phyloP scores from a whole-genome alignment of 331 rosid genomes.

The Dryas integrifolia region DNA sequence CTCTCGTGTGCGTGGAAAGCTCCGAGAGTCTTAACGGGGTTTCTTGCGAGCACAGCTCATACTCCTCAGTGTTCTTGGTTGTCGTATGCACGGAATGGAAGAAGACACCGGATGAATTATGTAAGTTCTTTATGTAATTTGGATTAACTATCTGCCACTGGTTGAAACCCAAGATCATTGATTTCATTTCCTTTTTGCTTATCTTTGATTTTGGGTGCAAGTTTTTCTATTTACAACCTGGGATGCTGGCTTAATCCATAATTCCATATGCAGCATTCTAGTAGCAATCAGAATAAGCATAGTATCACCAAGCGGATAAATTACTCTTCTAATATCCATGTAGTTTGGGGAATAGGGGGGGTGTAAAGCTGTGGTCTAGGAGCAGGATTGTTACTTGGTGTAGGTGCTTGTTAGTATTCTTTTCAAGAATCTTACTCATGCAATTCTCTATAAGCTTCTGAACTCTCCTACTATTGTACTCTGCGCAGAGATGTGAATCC shows the following conservation, averaged over 20 bases:
- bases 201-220: neutral
- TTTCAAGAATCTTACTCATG: neutral
- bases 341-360: conserved; percentile 1
- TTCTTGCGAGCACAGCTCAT: conserved; percentile 88
- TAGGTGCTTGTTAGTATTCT: neutral
- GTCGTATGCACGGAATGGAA: conserved; percentile 40
- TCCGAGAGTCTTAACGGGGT: conserved; percentile 92
- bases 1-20: conserved; percentile 91
- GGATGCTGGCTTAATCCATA: neutral
- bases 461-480: conserved; percentile 17
- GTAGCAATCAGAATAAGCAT: neutral
- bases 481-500: conserved; percentile 63
- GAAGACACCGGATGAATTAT: conserved; percentile 61
- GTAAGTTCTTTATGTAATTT: conserved; percentile 50
- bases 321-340: neutral
- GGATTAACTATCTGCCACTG: neutral
- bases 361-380: neutral
- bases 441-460: neutral
- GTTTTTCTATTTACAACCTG: neutral
- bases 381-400: neutral
- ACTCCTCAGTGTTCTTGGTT: conserved; percentile 46
- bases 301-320: neutral
- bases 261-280: neutral
- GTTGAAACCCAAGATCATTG: neutral
- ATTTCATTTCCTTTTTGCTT: neutral